phyloP scores from a whole-genome alignment of 2,329 filamentous ascomycete genomes.

The Nemania sp. region DNA sequence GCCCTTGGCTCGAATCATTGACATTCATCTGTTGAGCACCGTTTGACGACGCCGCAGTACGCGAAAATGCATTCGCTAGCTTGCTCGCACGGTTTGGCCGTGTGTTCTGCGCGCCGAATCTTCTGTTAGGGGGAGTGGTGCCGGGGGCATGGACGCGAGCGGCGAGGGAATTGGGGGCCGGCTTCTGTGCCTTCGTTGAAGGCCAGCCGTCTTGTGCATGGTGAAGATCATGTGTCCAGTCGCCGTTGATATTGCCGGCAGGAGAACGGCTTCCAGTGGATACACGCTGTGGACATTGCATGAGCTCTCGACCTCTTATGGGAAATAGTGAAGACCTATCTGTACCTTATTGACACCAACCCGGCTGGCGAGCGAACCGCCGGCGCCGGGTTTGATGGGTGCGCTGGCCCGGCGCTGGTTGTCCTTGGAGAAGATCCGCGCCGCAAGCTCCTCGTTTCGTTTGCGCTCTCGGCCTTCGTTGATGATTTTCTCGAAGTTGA shows the following conservation, averaged over 20 bases:
- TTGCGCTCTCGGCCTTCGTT: conserved; percentile 65
- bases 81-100: conserved; percentile 41
- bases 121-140: conserved; percentile 32
- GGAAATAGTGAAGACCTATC: neutral
- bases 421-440: conserved; percentile 68
- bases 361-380: conserved; percentile 68
- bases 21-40: conserved; percentile 43
- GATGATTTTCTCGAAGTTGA: conserved; percentile 26
- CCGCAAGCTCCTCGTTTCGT: conserved; percentile 71
- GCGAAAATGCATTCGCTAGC: conserved; percentile 50
- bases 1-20: conserved; percentile 29
- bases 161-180: conserved; percentile 47
- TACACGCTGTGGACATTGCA: conserved; percentile 39
- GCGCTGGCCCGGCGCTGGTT: conserved; percentile 60
- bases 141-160: conserved; percentile 51
- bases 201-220: conserved; percentile 47
- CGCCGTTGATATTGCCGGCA: conserved; percentile 62
- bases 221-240: conserved; percentile 75
- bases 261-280: conserved; percentile 41
- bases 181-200: conserved; percentile 44
- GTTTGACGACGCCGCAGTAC: conserved; percentile 44
- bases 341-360: conserved; percentile 73
- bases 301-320: conserved; percentile 29
- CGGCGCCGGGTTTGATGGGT: conserved; percentile 50
- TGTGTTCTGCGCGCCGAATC: conserved; percentile 23